Evolutionary conservation across 371 early-diverging fungal genomes (phyloP).

Genomic region (Smittium culicis): DNA sequence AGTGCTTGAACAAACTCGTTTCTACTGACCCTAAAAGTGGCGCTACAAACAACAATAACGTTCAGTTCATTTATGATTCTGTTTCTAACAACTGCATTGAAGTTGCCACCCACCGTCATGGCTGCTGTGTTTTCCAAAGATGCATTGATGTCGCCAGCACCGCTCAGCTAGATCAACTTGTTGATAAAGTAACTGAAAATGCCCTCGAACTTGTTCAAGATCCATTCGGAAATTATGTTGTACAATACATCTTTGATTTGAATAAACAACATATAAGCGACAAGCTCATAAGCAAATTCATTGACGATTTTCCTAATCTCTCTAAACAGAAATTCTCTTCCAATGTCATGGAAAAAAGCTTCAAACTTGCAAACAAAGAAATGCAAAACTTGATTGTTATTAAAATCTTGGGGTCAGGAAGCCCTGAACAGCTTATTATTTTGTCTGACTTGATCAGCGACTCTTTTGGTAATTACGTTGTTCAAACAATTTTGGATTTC

Average conservation of each 20-base stretch:
- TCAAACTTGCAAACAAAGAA: conserved; percentile 55
- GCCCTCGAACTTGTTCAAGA: conserved; percentile 74
- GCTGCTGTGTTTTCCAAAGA: conserved; percentile 94
- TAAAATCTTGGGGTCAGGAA: conserved; percentile 49
- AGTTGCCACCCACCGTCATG: conserved; percentile 89
- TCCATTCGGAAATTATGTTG: conserved; percentile 96
- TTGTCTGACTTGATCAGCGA: conserved; percentile 45
- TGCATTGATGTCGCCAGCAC: conserved; percentile 75
- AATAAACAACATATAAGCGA: conserved; percentile 48
- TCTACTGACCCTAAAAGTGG: conserved; percentile 39
- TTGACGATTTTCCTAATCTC: conserved; percentile 55
- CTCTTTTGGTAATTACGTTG: conserved; percentile 81
- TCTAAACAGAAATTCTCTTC: conserved; percentile 85
- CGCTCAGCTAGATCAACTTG: conserved; percentile 61
- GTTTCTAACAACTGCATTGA: conserved; percentile 73
- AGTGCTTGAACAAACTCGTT: conserved; percentile 67
- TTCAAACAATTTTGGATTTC: conserved; percentile 80
- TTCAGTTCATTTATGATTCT: conserved; percentile 72
- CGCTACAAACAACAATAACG: not conserved
- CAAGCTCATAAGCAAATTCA: conserved; percentile 54
- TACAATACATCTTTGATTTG: conserved; percentile 88
- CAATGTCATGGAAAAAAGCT: conserved; percentile 89
- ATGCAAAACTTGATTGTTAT: conserved; percentile 54
- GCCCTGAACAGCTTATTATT: conserved; percentile 38
- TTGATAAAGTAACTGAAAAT: conserved; percentile 55